Evolutionary conservation across 164 flowering plant species (phyloP).

Genomic region (Protea cynaroides): DNA sequence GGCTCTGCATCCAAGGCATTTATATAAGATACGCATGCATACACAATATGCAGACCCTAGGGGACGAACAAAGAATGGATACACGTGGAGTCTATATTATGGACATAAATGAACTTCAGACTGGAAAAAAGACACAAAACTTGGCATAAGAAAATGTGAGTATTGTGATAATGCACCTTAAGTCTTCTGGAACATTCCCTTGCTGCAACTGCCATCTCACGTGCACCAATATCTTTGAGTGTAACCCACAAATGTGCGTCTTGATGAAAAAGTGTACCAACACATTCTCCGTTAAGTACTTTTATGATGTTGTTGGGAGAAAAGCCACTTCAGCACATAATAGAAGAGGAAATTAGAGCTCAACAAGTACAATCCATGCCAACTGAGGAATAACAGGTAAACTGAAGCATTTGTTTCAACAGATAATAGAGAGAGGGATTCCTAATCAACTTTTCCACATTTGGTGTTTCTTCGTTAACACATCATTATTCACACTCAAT

Average conservation of each 20-base stretch:
- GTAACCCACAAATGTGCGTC: conserved; percentile 67
- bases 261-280: conserved; percentile 90
- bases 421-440: not conserved
- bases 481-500: not conserved
- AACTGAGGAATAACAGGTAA: not conserved
- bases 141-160: not conserved
- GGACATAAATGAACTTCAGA: not conserved
- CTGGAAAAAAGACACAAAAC: not conserved
- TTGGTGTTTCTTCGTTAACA: not conserved
- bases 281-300: conserved; percentile 67
- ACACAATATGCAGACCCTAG: not conserved
- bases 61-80: not conserved
- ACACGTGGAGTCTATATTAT: not conserved
- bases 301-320: conserved; percentile 56
- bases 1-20: conserved; percentile 39
- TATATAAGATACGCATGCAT: not conserved
- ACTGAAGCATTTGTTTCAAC: not conserved
- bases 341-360: conserved; percentile 8
- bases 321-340: conserved; percentile 58
- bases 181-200: conserved; percentile 88
- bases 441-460: too few relatives aligned
- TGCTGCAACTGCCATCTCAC: conserved; percentile 96
- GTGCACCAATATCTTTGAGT: conserved; percentile 45
- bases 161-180: conserved; percentile 44
- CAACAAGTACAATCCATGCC: conserved; percentile 1